These are phyloP conservation scores for Apophysomyces trapeziformis DNA, from an alignment of 371 early-diverging fungal genomes.

Conservation along the genomic window DNA sequence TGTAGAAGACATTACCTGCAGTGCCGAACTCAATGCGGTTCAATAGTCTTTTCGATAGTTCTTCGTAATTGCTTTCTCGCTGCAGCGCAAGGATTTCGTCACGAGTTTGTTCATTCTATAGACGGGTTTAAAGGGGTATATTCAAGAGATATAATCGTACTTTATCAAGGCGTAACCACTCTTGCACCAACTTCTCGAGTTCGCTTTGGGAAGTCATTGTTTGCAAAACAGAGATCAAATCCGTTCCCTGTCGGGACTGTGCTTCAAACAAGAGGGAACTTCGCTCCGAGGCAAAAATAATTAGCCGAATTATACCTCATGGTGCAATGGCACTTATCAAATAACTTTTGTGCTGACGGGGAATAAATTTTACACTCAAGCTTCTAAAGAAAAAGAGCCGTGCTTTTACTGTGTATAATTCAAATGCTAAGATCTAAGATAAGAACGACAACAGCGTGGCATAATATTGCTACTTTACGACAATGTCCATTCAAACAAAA, in stretches of 20 bases:
- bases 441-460: too few species aligned
- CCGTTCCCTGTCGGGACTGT: not conserved
- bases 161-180: conserved; percentile 80
- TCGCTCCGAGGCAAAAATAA: too few species aligned
- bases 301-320: too few species aligned
- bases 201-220: conserved; percentile 4
- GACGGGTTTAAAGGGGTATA: not conserved
- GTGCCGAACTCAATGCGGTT: conserved; percentile 89
- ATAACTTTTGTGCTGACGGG: too few species aligned
- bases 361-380: too few species aligned
- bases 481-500: too few species aligned
- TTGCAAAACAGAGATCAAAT: not conserved
- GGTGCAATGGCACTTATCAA: too few species aligned
- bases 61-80: conserved; percentile 53
- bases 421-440: too few species aligned
- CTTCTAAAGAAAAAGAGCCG: too few species aligned
- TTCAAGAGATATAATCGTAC: conserved; percentile 32
- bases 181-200: conserved; percentile 42
- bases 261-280: not conserved
- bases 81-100: conserved; percentile 48
- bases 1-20: conserved; percentile 58
- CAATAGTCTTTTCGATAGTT: conserved; percentile 71
- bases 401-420: too few species aligned
- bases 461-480: too few species aligned
- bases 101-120: conserved; percentile 15